Base-by-base conservation (phyloP, 345 rosid species). In the Raphanus sativus region DNA sequence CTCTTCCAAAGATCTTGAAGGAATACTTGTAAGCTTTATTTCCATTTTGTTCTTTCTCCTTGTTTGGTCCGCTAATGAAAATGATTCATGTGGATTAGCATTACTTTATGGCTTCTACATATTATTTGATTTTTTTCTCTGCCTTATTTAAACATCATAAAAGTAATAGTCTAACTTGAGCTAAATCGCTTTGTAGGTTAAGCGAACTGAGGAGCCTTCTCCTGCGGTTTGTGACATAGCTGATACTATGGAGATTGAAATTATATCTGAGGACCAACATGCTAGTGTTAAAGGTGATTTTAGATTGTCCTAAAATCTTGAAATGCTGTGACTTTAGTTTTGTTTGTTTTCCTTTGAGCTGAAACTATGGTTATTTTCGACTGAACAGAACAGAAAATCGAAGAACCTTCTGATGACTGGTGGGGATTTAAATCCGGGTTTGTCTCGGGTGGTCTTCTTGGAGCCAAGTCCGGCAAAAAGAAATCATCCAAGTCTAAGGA, bases 381-480 rank as follows among this genome's bases (percentile, higher is more conserved):
- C 63, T 40, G 69, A 38, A 65, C 91, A 91, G 98, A 83, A 84
- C 65, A 45, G 45, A 72, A 72, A 74, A 67, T 45, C 28, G 84
- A 82, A 83, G 86, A 83, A 12, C 67, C 86, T 70, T 70, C 91
- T 65, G 82, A 79, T 0, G 91, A 93, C n/a, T 95, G 98, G 98
- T 95, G 99, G 98, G 98, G 99, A 40, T 81, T 67, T 59, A 90
- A 89, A 71, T 75, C 58, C 17, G 99, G 99, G 34, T 95, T 95
- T 85, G 86, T 92, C 74, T 89, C 94, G 0, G 99, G 99, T 29
- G 97, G 99, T 61, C 87, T 89, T 76, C 98, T 95, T 79, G 99
- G 99, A 67, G 90, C 94, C 56, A 70, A 69, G 65, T 80, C 88
- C 25, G 83, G 69, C 12, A 84, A 80, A 74, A 91, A 74, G 85